Base-by-base conservation (phyloP, 2,329 filamentous ascomycete species). In the Talaromyces atroroseus region DNA sequence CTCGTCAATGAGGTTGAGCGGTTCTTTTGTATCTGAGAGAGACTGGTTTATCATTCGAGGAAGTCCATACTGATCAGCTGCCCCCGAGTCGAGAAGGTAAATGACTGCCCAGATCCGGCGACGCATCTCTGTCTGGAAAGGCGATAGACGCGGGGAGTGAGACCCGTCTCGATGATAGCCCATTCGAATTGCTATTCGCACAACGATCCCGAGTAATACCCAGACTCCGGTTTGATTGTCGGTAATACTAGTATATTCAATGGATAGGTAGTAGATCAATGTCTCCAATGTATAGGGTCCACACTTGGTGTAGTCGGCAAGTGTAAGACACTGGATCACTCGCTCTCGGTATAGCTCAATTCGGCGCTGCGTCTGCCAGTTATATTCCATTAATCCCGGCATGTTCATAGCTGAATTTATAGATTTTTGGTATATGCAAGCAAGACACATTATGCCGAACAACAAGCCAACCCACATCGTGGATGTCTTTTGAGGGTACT, bases 81-180 rank as follows among this genome's bases (percentile, higher is more conserved):
- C 61, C 16, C 71, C 63, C 3, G 74, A 61, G 57, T 76, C 74
- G 16, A 74, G 52, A 11, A 70, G 66, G 24, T 71, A 59, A 24
- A 76, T 57, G 14, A 66, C 57, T 34, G 63, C 61, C 66, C 68
- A 74, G 11, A 63, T 53, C 5, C 71, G 61, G 21, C 71, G 62
- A 5, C 70, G 66, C 66, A 72, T 71, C 54, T 74, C 71, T 1
- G 61, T 64, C 45, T 70, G 63, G 49, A 73, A 70, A 1, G 66
- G 63, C 4, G 68, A 63, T 11, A 76, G 67, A n/a, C 70, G 66
- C 1, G 63, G 54, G 52, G 71, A 70, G 32, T 68, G 64, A 2
- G 66, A 63, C 5, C 71, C 68, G 16, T 76, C 74, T 26, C 73
- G 68, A 53, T 76, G 74, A 56, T 74, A 74, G 5, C 74, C 74